These are phyloP conservation scores for Saccharomycopsis fodiens DNA, from an alignment of 805 yeast species.

Conservation along the genomic window DNA sequence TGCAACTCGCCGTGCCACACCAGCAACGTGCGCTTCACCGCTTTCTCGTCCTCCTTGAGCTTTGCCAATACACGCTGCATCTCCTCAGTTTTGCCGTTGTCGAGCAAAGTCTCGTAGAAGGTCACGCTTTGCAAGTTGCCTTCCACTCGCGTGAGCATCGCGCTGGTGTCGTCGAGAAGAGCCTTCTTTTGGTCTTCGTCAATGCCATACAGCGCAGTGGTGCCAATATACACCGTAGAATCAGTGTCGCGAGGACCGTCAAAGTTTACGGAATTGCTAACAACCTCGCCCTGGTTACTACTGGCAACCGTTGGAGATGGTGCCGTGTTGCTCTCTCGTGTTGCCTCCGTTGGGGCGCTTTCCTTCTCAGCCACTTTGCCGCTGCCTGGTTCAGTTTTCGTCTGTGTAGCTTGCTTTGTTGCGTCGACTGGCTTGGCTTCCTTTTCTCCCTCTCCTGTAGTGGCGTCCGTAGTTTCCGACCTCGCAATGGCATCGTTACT, in stretches of 20 bases:
- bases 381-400: too few relatives aligned
- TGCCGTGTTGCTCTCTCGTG: too few relatives aligned
- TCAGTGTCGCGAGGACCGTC: neutral
- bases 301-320: neutral
- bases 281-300: too few relatives aligned
- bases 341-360: too few relatives aligned
- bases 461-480: neutral
- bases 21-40: constrained; percentile 32
- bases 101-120: constrained; percentile 28
- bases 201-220: constrained; percentile 29
- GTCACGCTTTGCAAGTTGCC: constrained; percentile 20
- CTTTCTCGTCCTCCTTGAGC: constrained; percentile 29
- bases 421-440: constrained; percentile 2
- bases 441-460: neutral
- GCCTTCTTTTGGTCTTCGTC: constrained; percentile 26
- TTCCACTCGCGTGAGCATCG: constrained; percentile 21
- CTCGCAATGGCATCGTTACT: too few relatives aligned
- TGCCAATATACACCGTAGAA: constrained; percentile 1
- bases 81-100: constrained; percentile 30
- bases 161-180: constrained; percentile 23
- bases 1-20: constrained; percentile 47
- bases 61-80: constrained; percentile 31
- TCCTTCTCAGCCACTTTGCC: too few relatives aligned
- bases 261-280: neutral
- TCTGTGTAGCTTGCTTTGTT: too few relatives aligned